A percentile compares a stretch with the other conserved stretches of the same genome.
Evolutionary conservation across 2,329 filamentous ascomycete genomes (phyloP).

Genomic region (Helotiales sp.): DNA sequence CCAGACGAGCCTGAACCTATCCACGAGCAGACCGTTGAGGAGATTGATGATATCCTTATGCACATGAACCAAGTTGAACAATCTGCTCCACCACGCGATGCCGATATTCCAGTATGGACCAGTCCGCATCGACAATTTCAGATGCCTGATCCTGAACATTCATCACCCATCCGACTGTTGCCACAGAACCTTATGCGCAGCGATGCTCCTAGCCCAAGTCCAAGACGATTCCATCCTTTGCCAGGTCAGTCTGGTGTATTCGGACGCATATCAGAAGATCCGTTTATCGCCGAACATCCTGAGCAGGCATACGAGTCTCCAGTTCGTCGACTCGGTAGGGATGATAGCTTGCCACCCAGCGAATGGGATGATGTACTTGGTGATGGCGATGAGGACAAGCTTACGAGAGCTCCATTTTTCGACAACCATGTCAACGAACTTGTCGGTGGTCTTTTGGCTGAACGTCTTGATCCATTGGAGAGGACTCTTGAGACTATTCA

Average conservation of each 20-base stretch:
- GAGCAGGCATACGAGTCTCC: slow-evolving; percentile 49
- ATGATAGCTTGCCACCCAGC: slow-evolving; percentile 68
- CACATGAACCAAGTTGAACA: slow-evolving; percentile 76
- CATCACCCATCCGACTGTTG: slow-evolving; percentile 54
- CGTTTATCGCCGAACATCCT: slow-evolving; percentile 30
- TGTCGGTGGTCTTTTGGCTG: slow-evolving; percentile 74
- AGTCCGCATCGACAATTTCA: slow-evolving; percentile 43
- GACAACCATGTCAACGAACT: slow-evolving; percentile 86
- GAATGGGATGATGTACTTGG: slow-evolving; percentile 91
- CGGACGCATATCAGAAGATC: slow-evolving; percentile 47
- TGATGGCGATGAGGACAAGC: slow-evolving; percentile 79
- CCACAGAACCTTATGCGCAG: slow-evolving; percentile 58
- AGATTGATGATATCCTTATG: slow-evolving; percentile 91
- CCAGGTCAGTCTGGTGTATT: slow-evolving; percentile 48
- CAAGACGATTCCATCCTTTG: slow-evolving; percentile 52
- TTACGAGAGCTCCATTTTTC: slow-evolving; percentile 84
- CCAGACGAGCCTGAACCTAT: slow-evolving; percentile 8
- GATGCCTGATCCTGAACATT: slow-evolving; percentile 41
- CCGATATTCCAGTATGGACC: slow-evolving; percentile 43
- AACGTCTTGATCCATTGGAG: slow-evolving; percentile 78
- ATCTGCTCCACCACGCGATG: slow-evolving; percentile 26
- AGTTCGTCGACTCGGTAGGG: slow-evolving; percentile 63
- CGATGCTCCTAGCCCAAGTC: slow-evolving; percentile 73
- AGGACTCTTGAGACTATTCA: slow-evolving; percentile 76
- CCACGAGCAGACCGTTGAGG: slow-evolving; percentile 60